Conservation (phyloP, 179 eudicot species). For the Carnegiea gigantea region DNA sequence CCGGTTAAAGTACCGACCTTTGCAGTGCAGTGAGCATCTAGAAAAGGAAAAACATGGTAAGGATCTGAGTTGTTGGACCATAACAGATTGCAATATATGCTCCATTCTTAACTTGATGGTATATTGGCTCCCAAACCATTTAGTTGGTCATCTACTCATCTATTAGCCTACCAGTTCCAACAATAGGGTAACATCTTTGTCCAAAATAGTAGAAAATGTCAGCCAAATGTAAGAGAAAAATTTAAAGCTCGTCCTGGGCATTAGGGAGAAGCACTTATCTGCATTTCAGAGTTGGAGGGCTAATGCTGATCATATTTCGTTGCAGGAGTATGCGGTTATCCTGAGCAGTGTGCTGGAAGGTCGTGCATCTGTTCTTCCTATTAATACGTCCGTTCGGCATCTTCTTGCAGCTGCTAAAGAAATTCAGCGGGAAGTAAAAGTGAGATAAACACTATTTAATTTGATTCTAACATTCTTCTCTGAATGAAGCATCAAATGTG, state of each 20-base stretch:
- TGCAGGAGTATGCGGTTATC: slow-evolving; percentile 52
- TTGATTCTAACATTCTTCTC: background rate
- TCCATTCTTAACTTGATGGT: background rate
- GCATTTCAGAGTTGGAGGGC: background rate
- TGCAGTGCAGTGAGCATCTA: background rate
- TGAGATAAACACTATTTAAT: slow-evolving; percentile 24
- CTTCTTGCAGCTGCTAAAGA: slow-evolving; percentile 56
- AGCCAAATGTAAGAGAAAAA: background rate
- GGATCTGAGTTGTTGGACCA: background rate
- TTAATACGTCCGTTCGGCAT: slow-evolving; percentile 51
- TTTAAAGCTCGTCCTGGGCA: background rate
- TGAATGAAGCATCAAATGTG: background rate
- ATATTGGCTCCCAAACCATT: background rate
- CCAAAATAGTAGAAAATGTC: background rate
- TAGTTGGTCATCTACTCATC: background rate
- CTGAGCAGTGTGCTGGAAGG: slow-evolving; percentile 51
- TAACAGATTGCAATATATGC: background rate
- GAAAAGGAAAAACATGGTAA: background rate
- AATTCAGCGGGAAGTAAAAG: slow-evolving; percentile 66
- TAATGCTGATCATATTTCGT: background rate
- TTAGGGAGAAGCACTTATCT: background rate
- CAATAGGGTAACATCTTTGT: background rate
- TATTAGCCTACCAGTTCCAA: background rate
- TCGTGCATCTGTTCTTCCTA: slow-evolving; percentile 53
- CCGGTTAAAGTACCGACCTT: background rate